Evolutionary conservation across 352 stramenopile species (phyloP).

Genomic region (Pythium aquatile): DNA sequence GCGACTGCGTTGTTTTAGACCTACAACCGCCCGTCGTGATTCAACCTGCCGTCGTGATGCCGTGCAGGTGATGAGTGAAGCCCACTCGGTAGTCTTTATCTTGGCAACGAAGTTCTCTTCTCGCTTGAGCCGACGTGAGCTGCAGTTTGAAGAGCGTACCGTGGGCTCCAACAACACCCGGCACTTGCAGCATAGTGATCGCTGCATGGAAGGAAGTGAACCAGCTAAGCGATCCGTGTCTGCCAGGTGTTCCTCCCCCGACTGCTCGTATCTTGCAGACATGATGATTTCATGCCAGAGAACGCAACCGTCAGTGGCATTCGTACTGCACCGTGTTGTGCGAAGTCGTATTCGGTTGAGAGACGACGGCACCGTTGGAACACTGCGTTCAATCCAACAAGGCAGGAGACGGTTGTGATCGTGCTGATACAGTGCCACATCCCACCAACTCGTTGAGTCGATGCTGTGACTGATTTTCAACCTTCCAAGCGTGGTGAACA

Average conservation of each 20-base stretch:
- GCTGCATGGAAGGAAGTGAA: neutral
- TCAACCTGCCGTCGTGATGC: slow-evolving; percentile 29
- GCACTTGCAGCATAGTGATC: too few relatives aligned
- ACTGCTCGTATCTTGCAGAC: neutral
- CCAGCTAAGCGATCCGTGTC: neutral
- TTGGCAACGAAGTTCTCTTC: slow-evolving; percentile 8
- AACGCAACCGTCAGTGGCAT: too few relatives aligned
- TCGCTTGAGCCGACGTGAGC: slow-evolving; percentile 8
- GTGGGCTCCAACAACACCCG: slow-evolving; percentile 1
- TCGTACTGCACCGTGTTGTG: too few relatives aligned
- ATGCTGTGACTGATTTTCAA: too few relatives aligned
- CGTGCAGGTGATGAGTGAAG: slow-evolving; percentile 23
- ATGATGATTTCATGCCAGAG: neutral
- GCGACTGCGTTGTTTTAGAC: slow-evolving; percentile 37
- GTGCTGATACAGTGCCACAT: too few relatives aligned
- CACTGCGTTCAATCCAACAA: too few relatives aligned
- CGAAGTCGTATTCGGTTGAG: too few relatives aligned
- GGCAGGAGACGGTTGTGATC: too few relatives aligned
- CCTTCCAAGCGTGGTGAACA: neutral
- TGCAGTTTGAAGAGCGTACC: slow-evolving; percentile 9
- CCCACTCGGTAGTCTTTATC: slow-evolving; percentile 33
- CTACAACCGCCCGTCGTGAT: slow-evolving; percentile 47
- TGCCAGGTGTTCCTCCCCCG: neutral
- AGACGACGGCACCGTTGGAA: too few relatives aligned
- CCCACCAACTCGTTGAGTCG: too few relatives aligned